A percentile compares a stretch with the other conserved stretches of the same genome.
Conservation (phyloP, 129 eudicot genomes). For the Calendula officinalis region DNA sequence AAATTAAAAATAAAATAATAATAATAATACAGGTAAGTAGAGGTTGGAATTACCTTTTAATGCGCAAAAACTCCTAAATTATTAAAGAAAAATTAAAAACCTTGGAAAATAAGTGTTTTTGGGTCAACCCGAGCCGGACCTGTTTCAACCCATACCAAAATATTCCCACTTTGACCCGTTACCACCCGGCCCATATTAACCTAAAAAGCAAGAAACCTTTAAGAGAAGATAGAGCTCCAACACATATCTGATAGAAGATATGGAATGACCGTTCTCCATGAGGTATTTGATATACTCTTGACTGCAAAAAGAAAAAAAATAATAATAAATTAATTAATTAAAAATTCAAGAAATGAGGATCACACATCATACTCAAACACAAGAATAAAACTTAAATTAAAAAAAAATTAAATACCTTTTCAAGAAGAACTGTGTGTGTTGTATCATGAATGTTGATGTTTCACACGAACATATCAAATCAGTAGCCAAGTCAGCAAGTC, state of each 20-base stretch:
- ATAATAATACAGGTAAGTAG: conserved; percentile 10
- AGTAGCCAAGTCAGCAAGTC: conserved; percentile 22
- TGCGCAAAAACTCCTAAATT: not conserved
- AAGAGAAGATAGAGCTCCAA: conserved; percentile 78
- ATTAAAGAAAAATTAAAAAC: not conserved
- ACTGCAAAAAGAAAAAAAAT: conserved; percentile 48
- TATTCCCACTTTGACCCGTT: not conserved
- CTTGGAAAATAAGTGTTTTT: not conserved
- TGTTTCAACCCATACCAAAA: not conserved
- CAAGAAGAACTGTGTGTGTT: conserved; percentile 72
- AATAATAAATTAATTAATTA: not conserved
- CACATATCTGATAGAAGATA: conserved; percentile 90
- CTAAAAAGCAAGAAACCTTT: conserved; percentile 48
- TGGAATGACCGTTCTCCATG: conserved; percentile 92
- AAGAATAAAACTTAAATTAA: not conserved
- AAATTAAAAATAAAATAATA: not conserved
- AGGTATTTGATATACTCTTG: conserved; percentile 86
- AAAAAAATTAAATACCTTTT: conserved; percentile 56
- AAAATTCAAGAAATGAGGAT: not conserved
- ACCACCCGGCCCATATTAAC: not conserved
- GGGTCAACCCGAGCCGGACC: not conserved
- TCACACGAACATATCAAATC: conserved; percentile 34
- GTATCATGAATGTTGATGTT: conserved; percentile 18
- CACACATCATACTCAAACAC: not conserved
- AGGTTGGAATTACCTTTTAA: not conserved